Percentiles rank a stretch among this genome's conserved stretches.
These are phyloP conservation scores for Albatrellus ellisii DNA, from an alignment of 768 basidiomycete genomes.

Conservation along the genomic window DNA sequence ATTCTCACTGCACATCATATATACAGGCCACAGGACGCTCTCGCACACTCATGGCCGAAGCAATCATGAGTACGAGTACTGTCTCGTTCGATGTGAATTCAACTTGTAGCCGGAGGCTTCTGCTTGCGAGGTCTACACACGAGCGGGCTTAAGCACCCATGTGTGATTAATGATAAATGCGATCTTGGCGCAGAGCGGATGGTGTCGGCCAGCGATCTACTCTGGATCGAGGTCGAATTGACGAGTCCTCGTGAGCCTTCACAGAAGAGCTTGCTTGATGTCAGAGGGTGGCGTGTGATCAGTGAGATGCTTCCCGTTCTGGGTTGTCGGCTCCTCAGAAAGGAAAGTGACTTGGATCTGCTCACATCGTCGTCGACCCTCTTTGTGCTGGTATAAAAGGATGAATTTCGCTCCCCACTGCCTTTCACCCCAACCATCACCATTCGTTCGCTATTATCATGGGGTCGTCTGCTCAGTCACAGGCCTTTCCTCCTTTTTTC, in stretches of 20 bases:
- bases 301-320: not conserved
- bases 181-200: no score
- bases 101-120: no score
- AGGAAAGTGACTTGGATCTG: conserved; percentile 2
- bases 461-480: conserved; percentile 8
- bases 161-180: no score
- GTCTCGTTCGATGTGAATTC: no score
- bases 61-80: no score
- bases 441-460: conserved; percentile 1
- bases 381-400: conserved; percentile 9
- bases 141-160: no score
- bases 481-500: conserved; percentile 10
- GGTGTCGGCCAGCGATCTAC: not conserved
- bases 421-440: conserved; percentile 8
- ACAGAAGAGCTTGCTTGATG: not conserved
- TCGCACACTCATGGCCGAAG: no score
- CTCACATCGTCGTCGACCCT: not conserved
- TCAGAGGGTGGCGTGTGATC: not conserved
- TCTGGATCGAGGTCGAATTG: not conserved
- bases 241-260: not conserved
- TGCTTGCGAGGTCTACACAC: no score
- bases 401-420: conserved; percentile 4
- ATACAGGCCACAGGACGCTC: no score
- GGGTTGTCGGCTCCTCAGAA: not conserved
- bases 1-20: no score